Base-by-base conservation (phyloP, 1,284 basidiomycete genomes). In the Sporisorium reilianum region DNA sequence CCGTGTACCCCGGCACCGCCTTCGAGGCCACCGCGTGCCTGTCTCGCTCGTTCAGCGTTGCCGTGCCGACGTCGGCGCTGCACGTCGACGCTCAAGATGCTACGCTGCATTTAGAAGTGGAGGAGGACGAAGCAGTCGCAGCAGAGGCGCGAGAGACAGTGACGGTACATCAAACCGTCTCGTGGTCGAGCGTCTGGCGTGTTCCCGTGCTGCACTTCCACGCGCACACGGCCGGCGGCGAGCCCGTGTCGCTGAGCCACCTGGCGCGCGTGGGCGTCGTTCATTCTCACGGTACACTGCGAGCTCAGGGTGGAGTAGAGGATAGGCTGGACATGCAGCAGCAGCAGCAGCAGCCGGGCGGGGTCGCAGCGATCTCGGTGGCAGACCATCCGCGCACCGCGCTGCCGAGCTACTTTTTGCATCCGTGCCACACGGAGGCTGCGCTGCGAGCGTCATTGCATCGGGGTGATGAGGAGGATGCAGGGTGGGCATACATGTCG, bases 401-500 rank as follows among this genome's bases (percentile, higher is more conserved):
- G 0, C 30, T 58, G 16, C 64, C 73, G 0, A 50, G 41, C 22
- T 68, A 55, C 40, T 65, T 44, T 26, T 23, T 75, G 8, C 73
- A 75, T 48, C 73, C 73, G 11, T 75, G 73, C 28, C 30, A 75
- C 30, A 75, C 68, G 12, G 36, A 51, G 3, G 26, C 10, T 10
- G 52, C 69, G 0, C 23, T 75, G 3, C 9, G 8, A 0, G 3
- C 45, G 16, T 18, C 66, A 1, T 50, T 49, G 2, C 5, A 12
- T 1, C 20, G 2, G 5, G 7, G 12, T 8, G 26, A 18, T 26
- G 18, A 20, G 1, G 41, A 34, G 25, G n/a, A n/a, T n/a, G n/a
- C 7, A 18, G 9, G 10, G 12, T 25, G 26, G 26, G 52, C 11
- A 26, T 75, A 70, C 41, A 36, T 75, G 1, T 41, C 51, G 16